These are phyloP conservation scores for Coelastrella sp. DNA, from an alignment of 139 green algal genomes.

Conservation along the genomic window DNA sequence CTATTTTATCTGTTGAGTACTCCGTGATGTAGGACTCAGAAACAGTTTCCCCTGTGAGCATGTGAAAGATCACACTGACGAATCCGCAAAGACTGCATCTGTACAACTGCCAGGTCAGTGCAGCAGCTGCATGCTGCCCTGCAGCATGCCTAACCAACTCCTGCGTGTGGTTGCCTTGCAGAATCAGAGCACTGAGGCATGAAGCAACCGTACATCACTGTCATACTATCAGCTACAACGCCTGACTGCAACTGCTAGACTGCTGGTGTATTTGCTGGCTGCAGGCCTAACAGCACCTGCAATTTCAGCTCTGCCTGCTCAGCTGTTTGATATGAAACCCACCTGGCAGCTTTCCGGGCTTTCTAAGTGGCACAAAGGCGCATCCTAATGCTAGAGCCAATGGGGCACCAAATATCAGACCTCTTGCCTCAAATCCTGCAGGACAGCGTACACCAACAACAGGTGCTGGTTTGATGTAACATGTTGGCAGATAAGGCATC, in stretches of 20 bases:
- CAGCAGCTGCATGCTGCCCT: background rate
- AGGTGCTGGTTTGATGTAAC: too few species aligned
- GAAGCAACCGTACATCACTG: too few species aligned
- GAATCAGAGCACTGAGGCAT: too few species aligned
- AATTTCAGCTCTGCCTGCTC: too few species aligned
- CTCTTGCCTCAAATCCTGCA: constrained; percentile 95
- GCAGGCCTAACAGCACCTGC: too few species aligned
- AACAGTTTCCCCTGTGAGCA: constrained; percentile 84
- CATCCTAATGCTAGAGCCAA: constrained; percentile 88
- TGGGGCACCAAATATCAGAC: constrained; percentile 98
- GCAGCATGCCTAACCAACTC: background rate
- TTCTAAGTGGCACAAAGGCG: constrained; percentile 95
- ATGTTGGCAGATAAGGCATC: too few species aligned
- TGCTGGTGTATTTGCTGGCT: too few species aligned
- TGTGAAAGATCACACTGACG: background rate
- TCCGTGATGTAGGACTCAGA: constrained; percentile 87
- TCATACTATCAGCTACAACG: background rate
- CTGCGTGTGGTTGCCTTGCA: too few species aligned
- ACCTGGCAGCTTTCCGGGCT: constrained; percentile 98
- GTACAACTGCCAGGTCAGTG: background rate
- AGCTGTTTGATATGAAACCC: too few species aligned
- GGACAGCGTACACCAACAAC: too few species aligned
- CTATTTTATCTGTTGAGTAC: constrained; percentile 96
- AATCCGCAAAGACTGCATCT: background rate
- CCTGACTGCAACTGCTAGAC: too few species aligned